phyloP scores from a whole-genome alignment of 2,329 filamentous ascomycete species.

The Cladosporium sp. region DNA sequence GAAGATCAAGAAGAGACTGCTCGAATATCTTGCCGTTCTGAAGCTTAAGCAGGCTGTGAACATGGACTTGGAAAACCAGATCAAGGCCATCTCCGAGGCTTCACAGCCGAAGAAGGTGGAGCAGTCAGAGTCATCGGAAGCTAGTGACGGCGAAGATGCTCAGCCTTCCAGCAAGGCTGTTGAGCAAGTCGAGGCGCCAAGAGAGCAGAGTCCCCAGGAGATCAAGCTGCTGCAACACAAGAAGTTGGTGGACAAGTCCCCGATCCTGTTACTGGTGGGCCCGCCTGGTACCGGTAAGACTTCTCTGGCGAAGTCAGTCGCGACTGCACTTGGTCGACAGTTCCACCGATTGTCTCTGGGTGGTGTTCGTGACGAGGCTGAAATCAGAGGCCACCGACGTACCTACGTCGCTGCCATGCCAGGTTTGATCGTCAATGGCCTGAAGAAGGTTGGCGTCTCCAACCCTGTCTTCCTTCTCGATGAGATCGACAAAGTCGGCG shows the following conservation, averaged over 20 bases:
- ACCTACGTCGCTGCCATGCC: slow-evolving; percentile 99
- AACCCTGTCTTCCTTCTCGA: slow-evolving; percentile 95
- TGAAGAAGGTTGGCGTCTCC: slow-evolving; percentile 91
- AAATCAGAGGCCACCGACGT: slow-evolving; percentile 88
- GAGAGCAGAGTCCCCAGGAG: slow-evolving; percentile 51
- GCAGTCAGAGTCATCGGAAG: slow-evolving; percentile 33
- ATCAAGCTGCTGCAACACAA: slow-evolving; percentile 73
- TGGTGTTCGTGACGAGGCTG: slow-evolving; percentile 91
- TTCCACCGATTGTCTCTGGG: slow-evolving; percentile 97
- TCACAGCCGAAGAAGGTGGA: slow-evolving; percentile 34
- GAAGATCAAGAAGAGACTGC: slow-evolving; percentile 91
- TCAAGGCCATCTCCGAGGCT: slow-evolving; percentile 51
- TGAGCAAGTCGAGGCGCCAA: slow-evolving; percentile 25
- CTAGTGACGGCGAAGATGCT: slow-evolving; percentile 55
- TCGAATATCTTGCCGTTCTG: slow-evolving; percentile 95
- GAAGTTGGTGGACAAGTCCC: slow-evolving; percentile 88
- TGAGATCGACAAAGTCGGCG: slow-evolving; percentile 95
- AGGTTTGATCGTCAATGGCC: slow-evolving; percentile 83
- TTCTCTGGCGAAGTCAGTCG: slow-evolving; percentile 86
- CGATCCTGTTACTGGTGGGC: slow-evolving; percentile 87
- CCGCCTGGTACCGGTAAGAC: slow-evolving; percentile 96
- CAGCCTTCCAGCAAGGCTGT: slow-evolving; percentile 30
- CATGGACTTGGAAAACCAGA: slow-evolving; percentile 72
- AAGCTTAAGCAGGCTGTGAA: slow-evolving; percentile 91
- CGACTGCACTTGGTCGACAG: slow-evolving; percentile 84